Evolutionary conservation across 2,329 filamentous ascomycete species (phyloP), one percentile per base, ranked within the genome.

Genomic region (Beauveria medogensis): DNA sequence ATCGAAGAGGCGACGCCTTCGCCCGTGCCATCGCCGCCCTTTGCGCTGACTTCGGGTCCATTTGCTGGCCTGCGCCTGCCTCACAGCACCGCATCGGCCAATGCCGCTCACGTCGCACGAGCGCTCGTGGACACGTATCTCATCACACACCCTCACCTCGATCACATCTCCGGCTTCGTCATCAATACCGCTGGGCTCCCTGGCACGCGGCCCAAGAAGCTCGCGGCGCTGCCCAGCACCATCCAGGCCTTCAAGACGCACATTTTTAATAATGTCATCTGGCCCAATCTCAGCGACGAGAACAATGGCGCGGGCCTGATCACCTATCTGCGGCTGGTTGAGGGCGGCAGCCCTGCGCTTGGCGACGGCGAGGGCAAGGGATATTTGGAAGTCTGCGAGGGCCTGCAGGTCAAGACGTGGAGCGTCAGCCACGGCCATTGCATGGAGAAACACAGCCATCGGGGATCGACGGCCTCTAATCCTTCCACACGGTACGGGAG

Each of bases 191-290:
- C 94, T 5, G 88, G 90, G 3, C 84, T 95, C 22, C 88, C 91
- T 34, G 90, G 89, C 34, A 84, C 88, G 2, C 85, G 87, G 30
- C 91, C 92, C 0, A 99, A 97, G 74, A 85, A 89, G 26, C 79
- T 99, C 16, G 92, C 93, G 1, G 93, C 90, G 0, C 77, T 97
- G 4, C 91, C 92, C 0, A 88, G 86, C 30, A 96, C 93, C n/a
- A 92, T 99, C 56, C 82, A 91, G 51, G 92, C 93, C 0, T 87
- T 99, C 74, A 97, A 96, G 72, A 86, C 81, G 0, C 92, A 99
- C 74, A 91, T 99, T 63, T 99, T 99, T 78, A 99, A 99, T 74
- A 95, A 97, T 69, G 79, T 96, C 62, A 96, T 97, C 59, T 99
- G 94, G 94, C 94, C 94, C 0, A 99, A 99, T 67, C 77, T 99